These are phyloP conservation scores for Paramecium sonneborni DNA, from an alignment of 73 alveolate species.

Conservation along the genomic window DNA sequence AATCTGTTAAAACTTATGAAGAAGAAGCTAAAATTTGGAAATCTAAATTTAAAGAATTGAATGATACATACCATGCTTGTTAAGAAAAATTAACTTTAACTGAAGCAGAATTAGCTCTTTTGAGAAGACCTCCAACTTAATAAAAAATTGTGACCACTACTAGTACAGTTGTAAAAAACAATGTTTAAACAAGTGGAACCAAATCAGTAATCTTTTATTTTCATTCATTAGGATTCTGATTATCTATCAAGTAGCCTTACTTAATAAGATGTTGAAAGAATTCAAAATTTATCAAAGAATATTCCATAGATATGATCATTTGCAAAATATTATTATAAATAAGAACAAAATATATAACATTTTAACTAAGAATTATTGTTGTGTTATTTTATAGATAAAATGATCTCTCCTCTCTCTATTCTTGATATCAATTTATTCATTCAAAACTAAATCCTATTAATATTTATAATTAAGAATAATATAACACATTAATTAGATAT, in stretches of 20 bases:
- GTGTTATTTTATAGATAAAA: neutral
- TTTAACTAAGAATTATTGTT: neutral
- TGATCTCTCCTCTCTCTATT: constrained; percentile 14
- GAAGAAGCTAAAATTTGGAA: constrained; percentile 20
- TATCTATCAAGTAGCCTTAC: constrained; percentile 4
- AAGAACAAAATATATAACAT: neutral
- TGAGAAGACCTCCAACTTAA: neutral
- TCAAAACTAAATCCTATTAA: neutral
- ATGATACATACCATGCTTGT: constrained; percentile 32
- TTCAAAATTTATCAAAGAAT: neutral
- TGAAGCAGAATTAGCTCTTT: constrained; percentile 3
- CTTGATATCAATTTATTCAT: neutral
- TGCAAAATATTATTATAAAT: neutral
- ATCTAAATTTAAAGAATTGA: neutral
- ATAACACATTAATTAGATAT: too few relatives aligned
- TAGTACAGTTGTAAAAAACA: neutral
- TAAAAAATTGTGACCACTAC: neutral
- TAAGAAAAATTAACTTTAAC: neutral
- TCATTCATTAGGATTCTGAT: neutral
- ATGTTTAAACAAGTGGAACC: neutral
- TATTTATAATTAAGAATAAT: neutral
- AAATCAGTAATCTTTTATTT: neutral
- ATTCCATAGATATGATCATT: neutral
- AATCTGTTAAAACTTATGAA: neutral
- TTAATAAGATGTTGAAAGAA: constrained; percentile 4